A percentile compares a stretch with the other conserved stretches of the same genome.
phyloP scores from a whole-genome alignment of 1,139 yeast genomes.

The Kodamaea fungicola region DNA sequence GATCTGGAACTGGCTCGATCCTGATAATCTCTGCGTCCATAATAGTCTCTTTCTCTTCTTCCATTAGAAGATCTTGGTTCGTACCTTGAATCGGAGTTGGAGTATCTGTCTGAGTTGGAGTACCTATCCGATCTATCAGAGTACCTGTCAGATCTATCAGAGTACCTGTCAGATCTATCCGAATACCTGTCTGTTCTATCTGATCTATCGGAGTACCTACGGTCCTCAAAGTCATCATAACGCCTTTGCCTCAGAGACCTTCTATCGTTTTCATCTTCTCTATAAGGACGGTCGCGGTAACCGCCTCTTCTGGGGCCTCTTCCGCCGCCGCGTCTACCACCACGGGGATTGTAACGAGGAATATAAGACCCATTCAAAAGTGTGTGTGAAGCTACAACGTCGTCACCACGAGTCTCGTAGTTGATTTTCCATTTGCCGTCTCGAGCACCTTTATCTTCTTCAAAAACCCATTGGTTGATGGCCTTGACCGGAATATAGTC shows the following conservation, averaged over 20 bases:
- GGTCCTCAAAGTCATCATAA: not conserved
- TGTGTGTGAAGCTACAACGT: conserved; percentile 36
- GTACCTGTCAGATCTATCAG: too few relatives aligned
- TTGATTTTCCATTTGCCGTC: conserved; percentile 44
- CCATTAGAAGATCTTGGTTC: conserved; percentile 14
- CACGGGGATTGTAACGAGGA: conserved; percentile 17
- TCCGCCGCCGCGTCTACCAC: conserved; percentile 10
- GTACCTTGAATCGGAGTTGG: not conserved
- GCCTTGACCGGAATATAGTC: conserved; percentile 48
- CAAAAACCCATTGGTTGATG: conserved; percentile 44
- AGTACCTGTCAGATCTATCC: too few relatives aligned
- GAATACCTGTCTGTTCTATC: too few relatives aligned
- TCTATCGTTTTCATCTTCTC: not conserved
- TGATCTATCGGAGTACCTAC: not conserved
- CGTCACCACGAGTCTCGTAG: conserved; percentile 30
- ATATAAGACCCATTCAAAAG: conserved; percentile 34
- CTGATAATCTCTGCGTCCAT: conserved; percentile 13
- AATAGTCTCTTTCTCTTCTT: conserved; percentile 15
- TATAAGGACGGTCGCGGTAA: conserved; percentile 3
- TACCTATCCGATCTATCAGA: too few relatives aligned
- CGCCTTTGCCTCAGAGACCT: not conserved
- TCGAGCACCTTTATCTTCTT: conserved; percentile 42
- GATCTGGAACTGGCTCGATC: conserved; percentile 6
- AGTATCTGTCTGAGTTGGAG: too few relatives aligned
- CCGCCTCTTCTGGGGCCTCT: conserved; percentile 7